Evolutionary conservation across 2,329 filamentous ascomycete genomes (phyloP), one percentile per base, ranked within the genome.

Genomic region (Talaromyces verruculosus): DNA sequence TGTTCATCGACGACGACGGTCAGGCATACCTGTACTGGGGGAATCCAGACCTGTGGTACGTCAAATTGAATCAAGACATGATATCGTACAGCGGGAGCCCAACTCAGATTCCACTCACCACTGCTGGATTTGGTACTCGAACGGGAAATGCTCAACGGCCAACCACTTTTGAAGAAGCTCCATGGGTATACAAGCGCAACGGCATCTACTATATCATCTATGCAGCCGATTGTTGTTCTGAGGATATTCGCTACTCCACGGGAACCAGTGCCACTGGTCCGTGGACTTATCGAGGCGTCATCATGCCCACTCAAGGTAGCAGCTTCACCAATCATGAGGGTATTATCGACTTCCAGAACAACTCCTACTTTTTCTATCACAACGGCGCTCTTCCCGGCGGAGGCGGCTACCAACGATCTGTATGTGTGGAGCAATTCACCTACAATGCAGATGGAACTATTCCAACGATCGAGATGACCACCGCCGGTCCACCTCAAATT

Each of bases 311-410:
- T 13, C 55, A 59, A 17, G 55, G 55, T 8, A 8, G n/a, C 2
- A 59, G 55, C 11, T 59, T 59, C 35, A 59, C 55, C 33, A 59
- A 59, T n/a, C 55, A 59, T 13, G 33, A 59, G 37, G 55, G 55
- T n/a, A 59, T 59, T 11, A 59, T 59, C 37, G 55, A 59, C 19
- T 59, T 19, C n/a, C 17, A 59, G 35, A 41, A 41, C 35, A 59
- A 59, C 15, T 59, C 55, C 4, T 59, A 59, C 19, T 59, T 59
- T 25, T 59, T 59, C 55, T 59, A 59, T 11, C 55, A 59, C 55
- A 59, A 59, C 11, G 55, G n/a, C 10, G 55, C 55, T 59, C 35
- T 59, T 13, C 55, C 55, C 6, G 55, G 55, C 13, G 55, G 55
- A 25, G n/a, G 35, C 22, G 55, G 55, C 13, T 59, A 59, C 19